phyloP scores from a whole-genome alignment of 495 filamentous ascomycete species.

The Aspergillus cristatus region DNA sequence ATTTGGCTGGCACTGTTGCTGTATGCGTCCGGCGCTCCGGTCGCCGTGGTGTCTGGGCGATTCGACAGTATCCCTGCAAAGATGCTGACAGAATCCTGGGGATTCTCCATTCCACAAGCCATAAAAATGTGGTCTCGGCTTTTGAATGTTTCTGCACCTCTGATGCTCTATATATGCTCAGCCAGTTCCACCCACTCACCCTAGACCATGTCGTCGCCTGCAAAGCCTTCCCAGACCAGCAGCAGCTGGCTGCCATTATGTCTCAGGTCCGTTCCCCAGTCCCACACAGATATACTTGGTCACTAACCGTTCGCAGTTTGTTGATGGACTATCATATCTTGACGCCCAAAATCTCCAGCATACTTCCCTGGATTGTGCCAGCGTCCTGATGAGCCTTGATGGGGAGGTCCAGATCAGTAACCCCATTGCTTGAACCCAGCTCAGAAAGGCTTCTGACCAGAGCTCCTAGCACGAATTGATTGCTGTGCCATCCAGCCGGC shows the following conservation, averaged over 20 bases:
- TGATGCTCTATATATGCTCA: conserved; percentile 4
- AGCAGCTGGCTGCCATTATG: conserved; percentile 10
- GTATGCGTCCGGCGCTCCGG: conserved; percentile 2
- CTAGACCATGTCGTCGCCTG: conserved; percentile 10
- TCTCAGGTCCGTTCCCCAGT: conserved; percentile 6
- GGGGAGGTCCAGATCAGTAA: conserved; percentile 13
- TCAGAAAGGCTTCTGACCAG: not conserved
- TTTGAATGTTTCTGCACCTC: conserved; percentile 1
- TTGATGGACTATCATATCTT: conserved; percentile 8
- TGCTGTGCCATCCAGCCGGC: conserved; percentile 1
- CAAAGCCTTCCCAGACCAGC: conserved; percentile 7
- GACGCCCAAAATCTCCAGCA: conserved; percentile 3
- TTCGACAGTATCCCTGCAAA: conserved; percentile 4
- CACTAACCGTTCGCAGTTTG: conserved; percentile 8
- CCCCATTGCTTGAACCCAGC: not conserved
- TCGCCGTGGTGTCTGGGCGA: conserved; percentile 1
- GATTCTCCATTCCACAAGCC: not conserved
- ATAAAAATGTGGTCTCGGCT: conserved; percentile 8
- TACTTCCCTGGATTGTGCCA: conserved; percentile 6
- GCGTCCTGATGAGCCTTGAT: conserved; percentile 6
- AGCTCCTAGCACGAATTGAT: conserved; percentile 4
- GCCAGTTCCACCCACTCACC: conserved; percentile 8
- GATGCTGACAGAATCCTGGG: conserved; percentile 5
- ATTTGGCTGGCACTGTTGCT: conserved; percentile 10
- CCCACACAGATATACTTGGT: too few species aligned